Base-by-base conservation (phyloP, 805 yeast genomes). In the Candida orba region DNA sequence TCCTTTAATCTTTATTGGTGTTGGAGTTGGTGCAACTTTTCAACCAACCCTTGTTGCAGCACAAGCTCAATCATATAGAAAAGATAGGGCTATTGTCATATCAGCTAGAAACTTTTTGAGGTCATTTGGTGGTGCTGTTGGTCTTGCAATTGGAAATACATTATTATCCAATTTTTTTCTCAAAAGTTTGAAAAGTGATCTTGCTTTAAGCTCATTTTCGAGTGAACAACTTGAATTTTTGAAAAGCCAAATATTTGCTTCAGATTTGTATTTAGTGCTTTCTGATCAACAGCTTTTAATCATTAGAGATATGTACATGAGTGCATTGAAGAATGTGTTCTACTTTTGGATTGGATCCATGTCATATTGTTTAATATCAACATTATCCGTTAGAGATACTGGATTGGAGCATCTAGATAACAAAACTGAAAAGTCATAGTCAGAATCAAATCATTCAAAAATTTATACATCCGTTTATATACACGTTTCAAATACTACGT, bases 101-200 rank as follows among this genome's bases (percentile, higher is more conserved):
- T 68, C 79, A 4, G 65, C 78, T 2, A 65, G 84, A 54, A 78
- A 76, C 51, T 75, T 76, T 22, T 50, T 75, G 37, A 59, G 84
- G 36, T 70, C 79, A 1, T 69, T 78, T 45, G 84, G 84, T 9
- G 81, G 80, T 29, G 72, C 82, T 0, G 60, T 75, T 23, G 84
- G 84, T 0, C 63, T 76, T 33, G 81, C 82, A 1, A 58, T 73
- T 9, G 25, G 42, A 6, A 41, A 47, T 8, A 37, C 47, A 6
- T 45, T 50, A 7, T 41, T 45, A 17, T 37, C 51, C 4, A 48
- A 43, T 22, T 31, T 31, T 5, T 44, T 24, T 27, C 27, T 33
- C 10, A 42, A 29, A 8, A 30, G 36, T 9, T n/a, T 42, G 22
- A 22, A 22, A 4, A 34, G 13, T 20, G 35, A 29, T 4, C 7